Conservation (phyloP, 192 early-diverging fungal species). For the Dimargaris xerosporica region DNA sequence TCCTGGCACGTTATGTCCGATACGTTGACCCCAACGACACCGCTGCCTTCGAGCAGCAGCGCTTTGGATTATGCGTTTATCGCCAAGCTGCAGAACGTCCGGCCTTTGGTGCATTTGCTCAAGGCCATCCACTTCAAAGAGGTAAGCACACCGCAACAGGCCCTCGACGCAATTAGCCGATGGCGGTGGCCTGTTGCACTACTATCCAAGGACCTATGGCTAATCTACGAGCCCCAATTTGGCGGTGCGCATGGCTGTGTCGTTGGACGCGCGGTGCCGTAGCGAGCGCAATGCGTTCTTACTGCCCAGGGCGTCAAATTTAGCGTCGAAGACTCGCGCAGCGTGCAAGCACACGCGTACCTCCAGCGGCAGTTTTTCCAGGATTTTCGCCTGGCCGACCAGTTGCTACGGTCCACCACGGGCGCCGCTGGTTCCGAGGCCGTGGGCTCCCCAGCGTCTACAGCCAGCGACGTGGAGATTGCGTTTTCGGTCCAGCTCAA, state of each 20-base stretch:
- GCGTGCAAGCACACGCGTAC: constrained; percentile 9
- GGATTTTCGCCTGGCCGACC: not conserved
- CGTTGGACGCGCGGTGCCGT: no score
- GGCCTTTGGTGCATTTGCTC: constrained; percentile 34
- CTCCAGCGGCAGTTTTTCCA: constrained; percentile 10
- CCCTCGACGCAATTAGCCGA: no score
- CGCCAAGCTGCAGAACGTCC: constrained; percentile 27
- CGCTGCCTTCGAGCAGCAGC: no score
- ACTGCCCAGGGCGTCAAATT: constrained; percentile 5
- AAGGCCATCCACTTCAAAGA: constrained; percentile 24
- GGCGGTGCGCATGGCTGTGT: no score
- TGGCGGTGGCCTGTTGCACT: no score
- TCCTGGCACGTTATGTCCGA: no score
- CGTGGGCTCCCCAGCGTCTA: not conserved
- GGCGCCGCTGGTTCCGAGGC: not conserved
- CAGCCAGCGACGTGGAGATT: not conserved
- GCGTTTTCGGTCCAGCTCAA: constrained; percentile 14
- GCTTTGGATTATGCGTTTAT: not conserved
- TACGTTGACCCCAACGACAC: no score
- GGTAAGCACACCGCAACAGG: no score
- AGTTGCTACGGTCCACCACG: not conserved
- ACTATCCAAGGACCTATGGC: no score
- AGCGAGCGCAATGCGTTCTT: not conserved
- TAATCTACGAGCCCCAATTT: no score
- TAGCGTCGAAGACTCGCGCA: constrained; percentile 1